Percentiles rank a stretch among this genome's conserved stretches.
Conservation (phyloP, 768 basidiomycete genomes). For the Rhodocollybia butyracea region DNA sequence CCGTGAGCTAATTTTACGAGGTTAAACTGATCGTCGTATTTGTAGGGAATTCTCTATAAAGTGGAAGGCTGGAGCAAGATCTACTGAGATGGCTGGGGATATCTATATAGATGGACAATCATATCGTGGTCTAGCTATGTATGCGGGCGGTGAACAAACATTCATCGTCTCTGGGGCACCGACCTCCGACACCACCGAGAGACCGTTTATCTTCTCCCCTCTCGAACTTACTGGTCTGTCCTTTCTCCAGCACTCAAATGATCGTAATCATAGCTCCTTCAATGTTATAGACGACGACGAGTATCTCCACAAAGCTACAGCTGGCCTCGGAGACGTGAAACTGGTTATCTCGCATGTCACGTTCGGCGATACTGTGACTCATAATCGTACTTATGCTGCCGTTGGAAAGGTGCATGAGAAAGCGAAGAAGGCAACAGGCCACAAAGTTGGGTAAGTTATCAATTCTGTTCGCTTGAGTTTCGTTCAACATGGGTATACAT, state of each 20-base stretch:
- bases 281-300: background rate
- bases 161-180: background rate
- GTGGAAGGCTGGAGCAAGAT: background rate
- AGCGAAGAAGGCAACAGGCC: background rate
- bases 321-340: background rate
- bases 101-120: background rate
- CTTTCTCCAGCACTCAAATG: background rate
- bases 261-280: background rate
- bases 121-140: background rate
- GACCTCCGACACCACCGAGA: background rate
- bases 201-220: background rate
- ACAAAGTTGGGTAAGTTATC: background rate
- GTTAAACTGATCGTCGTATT: background rate
- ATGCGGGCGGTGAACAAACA: background rate
- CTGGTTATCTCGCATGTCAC: background rate
- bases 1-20: background rate
- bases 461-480: too few relatives aligned
- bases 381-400: background rate
- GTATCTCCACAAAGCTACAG: background rate
- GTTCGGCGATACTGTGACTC: background rate
- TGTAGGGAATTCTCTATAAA: background rate
- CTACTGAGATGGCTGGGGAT: background rate
- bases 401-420: slow-evolving; percentile 1
- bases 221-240: background rate
- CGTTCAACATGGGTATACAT: too few relatives aligned